Base-by-base conservation (phyloP, 1,139 yeast genomes). In the Geotrichum fermentans region DNA sequence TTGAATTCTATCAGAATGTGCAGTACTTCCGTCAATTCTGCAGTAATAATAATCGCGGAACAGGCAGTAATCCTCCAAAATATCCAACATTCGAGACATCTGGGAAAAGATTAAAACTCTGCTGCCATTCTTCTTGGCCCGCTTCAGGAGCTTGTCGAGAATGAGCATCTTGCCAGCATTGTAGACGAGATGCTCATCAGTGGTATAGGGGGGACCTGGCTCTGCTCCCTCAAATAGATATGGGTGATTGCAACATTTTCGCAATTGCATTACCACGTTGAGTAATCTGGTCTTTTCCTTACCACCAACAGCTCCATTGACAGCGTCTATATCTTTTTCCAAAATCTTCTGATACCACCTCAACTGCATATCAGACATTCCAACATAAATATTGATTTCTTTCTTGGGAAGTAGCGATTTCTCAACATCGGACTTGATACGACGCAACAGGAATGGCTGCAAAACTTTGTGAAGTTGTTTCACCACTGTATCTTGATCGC, bases 131-230 rank as follows among this genome's bases (percentile, higher is more conserved):
- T 71, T 73, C 60, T 82, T 77, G 66, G 85, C 74, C 56, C 86
- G 82, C 57, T 78, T 79, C 56, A 92, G 71, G 62, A 92, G 72
- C 63, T 87, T 88, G 65, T 92, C 98, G 50, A 92, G 68, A 42
- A 92, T 84, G 43, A 86, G 76, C 90, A 92, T 83, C 65, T 92
- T 92, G 32, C 96, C 96, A 11, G 95, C 77, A 64, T 92, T 92
- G 66, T 65, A 82, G 10, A 92, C 82, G 57, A 92, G 73, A 68
- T 92, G 97, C 63, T 90, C 97, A 65, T 90, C 98, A 0, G 96
- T 92, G 2, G 97, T 90, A 63, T 78, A 92, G 0, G 98, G 98
- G 2, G 98, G 98, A 8, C 98, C 98, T 0, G 97, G 97, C 65
- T 92, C 98, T 0, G 98, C 98, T 36, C 98, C 97, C 64, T 92